Base-by-base conservation (phyloP, 163 green algal species). In the Chlorella variabilis region DNA sequence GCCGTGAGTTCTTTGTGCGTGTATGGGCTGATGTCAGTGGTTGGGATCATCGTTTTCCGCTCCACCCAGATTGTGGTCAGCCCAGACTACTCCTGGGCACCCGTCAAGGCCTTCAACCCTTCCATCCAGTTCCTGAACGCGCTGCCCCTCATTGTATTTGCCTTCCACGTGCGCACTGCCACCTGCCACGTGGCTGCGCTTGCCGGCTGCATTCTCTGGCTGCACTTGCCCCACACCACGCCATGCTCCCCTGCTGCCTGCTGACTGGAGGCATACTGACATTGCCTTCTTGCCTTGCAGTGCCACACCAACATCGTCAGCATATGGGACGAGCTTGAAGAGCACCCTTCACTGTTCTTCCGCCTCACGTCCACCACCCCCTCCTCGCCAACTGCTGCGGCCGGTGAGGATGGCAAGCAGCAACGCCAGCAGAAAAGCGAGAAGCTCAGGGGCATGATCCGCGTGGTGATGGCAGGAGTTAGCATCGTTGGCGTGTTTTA, bases 101-200 rank as follows among this genome's bases (percentile, higher is more conserved):
- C 56, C 2, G 70, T 87, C 13, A 2, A 15, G 23, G 36, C 77
- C 20, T 78, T 56, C 56, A 75, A 67, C 13, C 20, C 54, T 1
- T 33, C 38, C 20, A 8, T 39, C 31, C 3, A 38, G 21, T 80
- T 80, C 38, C 41, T 88, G 11, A 39, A 58, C 1, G 79, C 84
- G 8, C 8, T 88, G 29, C 71, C 80, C 11, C 83, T 88, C 39
- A 29, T 81, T 6, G 59, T 88, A 1, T 88, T 88, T 62, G 78
- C 78, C 39, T 80, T 88, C 61, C 84, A 88, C 39, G 71, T 68
- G 39, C 49, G 48, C 27, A 21, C 36, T 85, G 73, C 15, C 73
- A 68, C 65, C 4, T 27, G 8, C 31, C 11, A 2, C 21, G 65
- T 34, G 21, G 17, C 25, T 54, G 63, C 59, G 36, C 3, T 48